Base-by-base conservation (phyloP, 768 basidiomycete species). In the Boletus huronensis region DNA sequence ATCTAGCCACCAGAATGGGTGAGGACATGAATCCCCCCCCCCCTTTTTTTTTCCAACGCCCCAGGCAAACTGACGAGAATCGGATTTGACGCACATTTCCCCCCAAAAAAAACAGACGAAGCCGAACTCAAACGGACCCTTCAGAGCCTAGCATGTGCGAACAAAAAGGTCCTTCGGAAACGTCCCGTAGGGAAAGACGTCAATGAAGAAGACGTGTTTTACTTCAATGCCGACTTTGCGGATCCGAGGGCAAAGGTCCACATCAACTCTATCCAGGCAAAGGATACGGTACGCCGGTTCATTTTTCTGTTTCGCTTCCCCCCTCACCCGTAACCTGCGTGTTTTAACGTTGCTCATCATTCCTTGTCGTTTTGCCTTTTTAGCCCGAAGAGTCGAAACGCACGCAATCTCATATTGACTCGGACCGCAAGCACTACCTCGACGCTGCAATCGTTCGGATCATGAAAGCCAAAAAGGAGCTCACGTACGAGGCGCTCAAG, bases 361-460 rank as follows among this genome's bases (percentile, higher is more conserved):
- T 10, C 29, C 6, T 11, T 9, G 7, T 39, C 21, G 9, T 17
- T 39, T 1, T 21, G 0, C 19, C 1, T 23, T 14, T 14, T 21
- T 60, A 38, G 93, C 80, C 82, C 34, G 95, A 98, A 65, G 97
- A 99, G 73, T 82, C 87, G 21, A 80, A 82, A 55, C 82, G 84
- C 52, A 95, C 92, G 6, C 91, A 92, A 64, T 80, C 79, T 2
- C 81, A 87, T 43, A 92, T 99, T 36, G 90, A 95, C 59, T 83
- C 85, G 34, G 94, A 98, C 70, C 83, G 96, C 55, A 85, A 87
- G 56, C 81, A 86, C 63, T 85, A 86, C 54, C 77, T 98, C 14
- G 93, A 98, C 61, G 94, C 94, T 0, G 95, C 95, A 21, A 95
- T 99, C 62, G 96, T 99, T 32, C 86, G 97, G 6, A 84, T 96